A percentile compares a stretch with the other conserved stretches of the same genome.
These are phyloP conservation scores for Solanum chiquidenum DNA, from an alignment of 257 asterid genomes.

Conservation along the genomic window DNA sequence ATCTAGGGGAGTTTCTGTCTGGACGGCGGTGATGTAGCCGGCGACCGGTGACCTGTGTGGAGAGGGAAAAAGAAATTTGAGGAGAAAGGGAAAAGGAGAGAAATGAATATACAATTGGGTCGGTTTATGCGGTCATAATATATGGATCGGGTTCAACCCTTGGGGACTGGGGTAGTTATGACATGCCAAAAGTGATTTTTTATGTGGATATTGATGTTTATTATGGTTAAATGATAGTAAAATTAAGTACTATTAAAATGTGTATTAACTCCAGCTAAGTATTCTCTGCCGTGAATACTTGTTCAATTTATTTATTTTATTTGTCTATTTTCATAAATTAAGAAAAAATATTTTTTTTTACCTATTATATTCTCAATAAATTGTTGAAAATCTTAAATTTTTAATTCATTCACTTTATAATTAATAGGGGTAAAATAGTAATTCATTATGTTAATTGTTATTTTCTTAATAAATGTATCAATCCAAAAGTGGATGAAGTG, in stretches of 20 bases:
- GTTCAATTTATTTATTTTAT: too few relatives aligned
- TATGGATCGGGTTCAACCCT: not conserved
- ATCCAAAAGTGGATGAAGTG: too few relatives aligned
- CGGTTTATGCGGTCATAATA: not conserved
- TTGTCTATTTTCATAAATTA: too few relatives aligned
- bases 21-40: not conserved
- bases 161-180: not conserved
- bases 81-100: constrained; percentile 2
- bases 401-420: too few relatives aligned
- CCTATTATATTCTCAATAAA: too few relatives aligned
- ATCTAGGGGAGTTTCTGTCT: not conserved
- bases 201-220: not conserved
- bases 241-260: too few relatives aligned
- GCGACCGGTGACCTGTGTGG: constrained; percentile 8
- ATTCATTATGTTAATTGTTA: too few relatives aligned
- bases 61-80: not conserved
- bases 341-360: too few relatives aligned
- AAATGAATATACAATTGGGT: not conserved
- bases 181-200: not conserved
- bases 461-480: too few relatives aligned
- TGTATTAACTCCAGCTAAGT: not conserved
- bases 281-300: too few relatives aligned
- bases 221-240: not conserved
- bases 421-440: too few relatives aligned
- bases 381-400: too few relatives aligned